A percentile compares a stretch with the other conserved stretches of the same genome.
phyloP scores from a whole-genome alignment of 2,329 filamentous ascomycete genomes.

The Neocucurbitaria cava region DNA sequence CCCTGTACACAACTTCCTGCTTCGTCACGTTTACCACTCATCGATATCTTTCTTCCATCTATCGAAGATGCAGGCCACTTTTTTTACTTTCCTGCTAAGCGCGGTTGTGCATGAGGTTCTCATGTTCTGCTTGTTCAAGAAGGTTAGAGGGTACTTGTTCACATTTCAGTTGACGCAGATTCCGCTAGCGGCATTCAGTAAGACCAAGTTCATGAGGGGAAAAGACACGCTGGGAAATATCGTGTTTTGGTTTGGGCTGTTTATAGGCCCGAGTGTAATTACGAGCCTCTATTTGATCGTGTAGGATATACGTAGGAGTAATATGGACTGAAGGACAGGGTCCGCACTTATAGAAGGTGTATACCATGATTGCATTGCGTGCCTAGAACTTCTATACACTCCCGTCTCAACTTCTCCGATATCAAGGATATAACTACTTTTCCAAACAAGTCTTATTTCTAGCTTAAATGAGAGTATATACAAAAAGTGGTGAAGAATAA shows the following conservation, averaged over 20 bases:
- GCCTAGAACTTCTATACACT: neutral
- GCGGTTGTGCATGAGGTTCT: constrained; percentile 77
- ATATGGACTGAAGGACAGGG: neutral
- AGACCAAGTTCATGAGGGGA: constrained; percentile 70
- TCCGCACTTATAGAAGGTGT: neutral
- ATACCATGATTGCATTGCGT: neutral
- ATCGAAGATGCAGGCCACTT: constrained; percentile 72
- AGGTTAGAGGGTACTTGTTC: constrained; percentile 75
- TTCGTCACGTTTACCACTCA: constrained; percentile 80
- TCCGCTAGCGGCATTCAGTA: constrained; percentile 71
- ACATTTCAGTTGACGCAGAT: constrained; percentile 77
- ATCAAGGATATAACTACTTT: neutral
- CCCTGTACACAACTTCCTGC: constrained; percentile 79
- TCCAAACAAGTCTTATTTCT: neutral
- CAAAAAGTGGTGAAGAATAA: neutral
- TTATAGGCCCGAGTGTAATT: constrained; percentile 73
- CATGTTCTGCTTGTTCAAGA: constrained; percentile 83
- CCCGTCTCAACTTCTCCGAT: neutral
- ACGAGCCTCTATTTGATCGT: constrained; percentile 61
- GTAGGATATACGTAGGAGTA: constrained; percentile 21
- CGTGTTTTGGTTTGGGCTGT: constrained; percentile 81
- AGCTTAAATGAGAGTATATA: too few relatives aligned
- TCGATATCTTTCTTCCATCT: constrained; percentile 77
- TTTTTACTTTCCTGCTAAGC: constrained; percentile 76
- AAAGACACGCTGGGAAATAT: constrained; percentile 72